Conservation (phyloP, 2,329 filamentous ascomycete genomes). For the Scedosporium minutisporum region DNA sequence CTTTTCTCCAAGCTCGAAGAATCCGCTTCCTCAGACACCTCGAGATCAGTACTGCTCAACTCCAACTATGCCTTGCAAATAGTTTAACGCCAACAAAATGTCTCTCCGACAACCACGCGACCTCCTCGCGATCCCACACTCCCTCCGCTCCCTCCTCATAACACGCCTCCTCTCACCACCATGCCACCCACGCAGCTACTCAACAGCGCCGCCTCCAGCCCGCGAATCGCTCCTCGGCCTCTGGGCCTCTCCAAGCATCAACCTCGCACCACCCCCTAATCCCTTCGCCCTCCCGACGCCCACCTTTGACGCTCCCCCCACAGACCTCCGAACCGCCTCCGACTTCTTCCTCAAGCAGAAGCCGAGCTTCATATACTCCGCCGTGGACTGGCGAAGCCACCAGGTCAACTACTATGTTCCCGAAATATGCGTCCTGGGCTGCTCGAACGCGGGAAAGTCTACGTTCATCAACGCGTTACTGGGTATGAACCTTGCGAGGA, state of each 20-base stretch:
- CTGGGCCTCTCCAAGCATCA: neutral
- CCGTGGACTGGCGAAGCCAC: slow-evolving; percentile 36
- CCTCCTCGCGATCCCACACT: neutral
- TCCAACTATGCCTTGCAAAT: too few species aligned
- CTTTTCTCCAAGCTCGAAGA: neutral
- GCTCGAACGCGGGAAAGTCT: slow-evolving; percentile 84
- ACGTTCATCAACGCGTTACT: slow-evolving; percentile 78
- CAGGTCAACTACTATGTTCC: slow-evolving; percentile 41
- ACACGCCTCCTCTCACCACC: neutral
- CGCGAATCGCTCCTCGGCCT: neutral
- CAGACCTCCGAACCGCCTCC: neutral
- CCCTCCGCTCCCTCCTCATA: neutral
- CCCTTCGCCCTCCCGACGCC: neutral
- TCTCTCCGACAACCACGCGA: neutral
- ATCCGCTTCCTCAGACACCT: neutral
- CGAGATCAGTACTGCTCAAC: neutral
- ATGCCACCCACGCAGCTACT: neutral
- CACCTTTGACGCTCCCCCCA: neutral
- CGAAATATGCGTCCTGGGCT: slow-evolving; percentile 69
- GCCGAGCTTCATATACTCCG: slow-evolving; percentile 38
- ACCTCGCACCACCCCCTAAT: neutral
- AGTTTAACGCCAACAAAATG: neutral
- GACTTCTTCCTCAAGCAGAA: slow-evolving; percentile 3
- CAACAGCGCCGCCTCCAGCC: neutral
- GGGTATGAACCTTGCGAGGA: slow-evolving; percentile 38